Percentiles rank a stretch among this genome's conserved stretches.
Conservation (phyloP, 306 rosid genomes). For the Echinosophora koreensis region DNA sequence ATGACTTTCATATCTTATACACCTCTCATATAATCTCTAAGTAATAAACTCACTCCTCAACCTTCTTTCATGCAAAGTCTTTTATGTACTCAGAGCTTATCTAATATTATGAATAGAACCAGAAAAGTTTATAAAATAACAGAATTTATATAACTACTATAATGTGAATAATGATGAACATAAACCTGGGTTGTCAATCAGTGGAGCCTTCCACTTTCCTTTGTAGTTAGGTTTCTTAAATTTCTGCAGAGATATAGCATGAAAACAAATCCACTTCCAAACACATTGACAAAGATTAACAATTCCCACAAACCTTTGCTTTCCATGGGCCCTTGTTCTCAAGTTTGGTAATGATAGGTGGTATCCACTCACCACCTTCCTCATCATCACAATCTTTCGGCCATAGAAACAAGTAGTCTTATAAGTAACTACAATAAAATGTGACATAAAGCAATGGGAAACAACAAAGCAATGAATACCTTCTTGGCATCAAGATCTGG, state of each 20-base stretch:
- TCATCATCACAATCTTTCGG: slow-evolving; percentile 99
- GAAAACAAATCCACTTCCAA: slow-evolving; percentile 28
- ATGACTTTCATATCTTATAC: no score
- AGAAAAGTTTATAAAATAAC: not conserved
- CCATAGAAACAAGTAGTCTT: slow-evolving; percentile 54
- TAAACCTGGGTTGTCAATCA: no score
- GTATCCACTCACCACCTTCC: slow-evolving; percentile 99
- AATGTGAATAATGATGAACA: slow-evolving; percentile 6
- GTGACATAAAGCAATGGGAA: no score
- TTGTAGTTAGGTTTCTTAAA: slow-evolving; percentile 91
- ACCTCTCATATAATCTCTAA: no score
- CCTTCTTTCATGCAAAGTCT: no score
- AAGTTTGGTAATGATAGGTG: slow-evolving; percentile 95
- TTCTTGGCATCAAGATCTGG: no score
- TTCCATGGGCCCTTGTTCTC: slow-evolving; percentile 98
- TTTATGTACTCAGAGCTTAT: no score
- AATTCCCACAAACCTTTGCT: slow-evolving; percentile 74
- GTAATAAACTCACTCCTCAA: no score
- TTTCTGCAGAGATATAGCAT: slow-evolving; percentile 60
- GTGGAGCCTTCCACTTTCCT: slow-evolving; percentile 99
- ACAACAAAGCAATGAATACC: no score
- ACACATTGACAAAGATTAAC: not conserved
- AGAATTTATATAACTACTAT: not conserved
- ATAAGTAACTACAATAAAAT: slow-evolving; percentile 36
- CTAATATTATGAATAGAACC: no score